These are phyloP conservation scores for Boeremia lycopersici DNA, from an alignment of 2,329 filamentous ascomycete genomes.

Conservation along the genomic window DNA sequence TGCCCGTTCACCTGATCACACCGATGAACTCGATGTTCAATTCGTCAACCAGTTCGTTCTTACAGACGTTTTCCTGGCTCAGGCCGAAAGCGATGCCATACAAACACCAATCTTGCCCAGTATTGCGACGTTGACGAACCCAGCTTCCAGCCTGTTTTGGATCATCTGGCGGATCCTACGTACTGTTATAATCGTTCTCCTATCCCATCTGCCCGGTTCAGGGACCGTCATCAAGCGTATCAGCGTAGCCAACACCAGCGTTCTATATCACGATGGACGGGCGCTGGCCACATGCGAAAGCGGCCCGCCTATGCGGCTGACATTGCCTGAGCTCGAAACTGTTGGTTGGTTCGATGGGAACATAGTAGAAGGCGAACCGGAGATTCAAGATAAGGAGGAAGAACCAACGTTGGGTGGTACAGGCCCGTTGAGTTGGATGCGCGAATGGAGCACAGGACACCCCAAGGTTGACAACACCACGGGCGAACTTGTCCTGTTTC, in stretches of 20 bases:
- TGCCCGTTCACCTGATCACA: slow-evolving; percentile 46
- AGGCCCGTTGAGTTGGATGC: slow-evolving; percentile 66
- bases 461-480: slow-evolving; percentile 69
- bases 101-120: slow-evolving; percentile 67
- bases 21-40: slow-evolving; percentile 58
- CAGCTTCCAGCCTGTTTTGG: slow-evolving; percentile 58
- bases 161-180: slow-evolving; percentile 62
- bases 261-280: slow-evolving; percentile 71
- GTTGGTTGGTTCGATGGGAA: slow-evolving; percentile 73
- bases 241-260: slow-evolving; percentile 71
- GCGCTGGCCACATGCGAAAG: slow-evolving; percentile 74
- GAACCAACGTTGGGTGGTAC: slow-evolving; percentile 57
- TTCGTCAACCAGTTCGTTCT: slow-evolving; percentile 74
- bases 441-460: slow-evolving; percentile 73
- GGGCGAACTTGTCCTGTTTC: slow-evolving; percentile 70
- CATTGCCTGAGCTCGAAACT: slow-evolving; percentile 68
- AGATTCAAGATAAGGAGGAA: slow-evolving; percentile 19
- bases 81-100: slow-evolving; percentile 54
- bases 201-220: slow-evolving; percentile 64
- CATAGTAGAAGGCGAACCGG: slow-evolving; percentile 59
- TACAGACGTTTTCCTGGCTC: slow-evolving; percentile 68
- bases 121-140: slow-evolving; percentile 69
- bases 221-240: slow-evolving; percentile 66
- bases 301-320: slow-evolving; percentile 70
- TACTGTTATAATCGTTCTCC: slow-evolving; percentile 62